Conservation (phyloP, 2,329 filamentous ascomycete species). For the Aspergillus hortae region DNA sequence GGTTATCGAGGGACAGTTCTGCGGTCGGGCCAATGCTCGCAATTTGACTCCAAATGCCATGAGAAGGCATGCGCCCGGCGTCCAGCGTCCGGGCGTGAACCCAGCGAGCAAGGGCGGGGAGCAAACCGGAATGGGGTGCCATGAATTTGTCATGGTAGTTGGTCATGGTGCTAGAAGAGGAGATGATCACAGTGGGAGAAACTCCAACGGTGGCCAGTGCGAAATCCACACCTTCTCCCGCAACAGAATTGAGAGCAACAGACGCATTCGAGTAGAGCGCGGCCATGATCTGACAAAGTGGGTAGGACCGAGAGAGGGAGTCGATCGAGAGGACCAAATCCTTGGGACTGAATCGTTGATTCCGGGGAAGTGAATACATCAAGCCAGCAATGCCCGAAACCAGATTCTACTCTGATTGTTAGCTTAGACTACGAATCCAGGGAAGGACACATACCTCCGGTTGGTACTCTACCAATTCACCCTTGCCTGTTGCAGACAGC, state of each 20-base stretch:
- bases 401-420: constrained; percentile 59
- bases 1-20: constrained; percentile 55
- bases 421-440: not conserved
- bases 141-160: constrained; percentile 63
- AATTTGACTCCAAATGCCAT: constrained; percentile 55
- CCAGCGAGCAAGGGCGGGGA: constrained; percentile 67
- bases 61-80: constrained; percentile 69
- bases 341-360: constrained; percentile 66
- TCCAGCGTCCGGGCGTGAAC: constrained; percentile 68
- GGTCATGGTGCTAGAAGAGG: constrained; percentile 69
- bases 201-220: constrained; percentile 68
- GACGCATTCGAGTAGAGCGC: constrained; percentile 83
- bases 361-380: constrained; percentile 69
- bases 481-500: constrained; percentile 41
- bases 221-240: constrained; percentile 69
- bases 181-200: constrained; percentile 77
- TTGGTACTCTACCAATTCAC: constrained; percentile 77
- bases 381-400: constrained; percentile 80
- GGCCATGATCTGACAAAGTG: constrained; percentile 73
- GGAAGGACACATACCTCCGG: constrained; percentile 50
- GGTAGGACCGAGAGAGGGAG: constrained; percentile 73
- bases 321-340: constrained; percentile 86
- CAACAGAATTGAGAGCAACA: constrained; percentile 83
- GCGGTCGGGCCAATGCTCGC: constrained; percentile 36
- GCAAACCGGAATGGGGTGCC: constrained; percentile 56